These are phyloP conservation scores for Sphaerulina populicola DNA, from an alignment of 2,329 filamentous ascomycete species.

Conservation along the genomic window DNA sequence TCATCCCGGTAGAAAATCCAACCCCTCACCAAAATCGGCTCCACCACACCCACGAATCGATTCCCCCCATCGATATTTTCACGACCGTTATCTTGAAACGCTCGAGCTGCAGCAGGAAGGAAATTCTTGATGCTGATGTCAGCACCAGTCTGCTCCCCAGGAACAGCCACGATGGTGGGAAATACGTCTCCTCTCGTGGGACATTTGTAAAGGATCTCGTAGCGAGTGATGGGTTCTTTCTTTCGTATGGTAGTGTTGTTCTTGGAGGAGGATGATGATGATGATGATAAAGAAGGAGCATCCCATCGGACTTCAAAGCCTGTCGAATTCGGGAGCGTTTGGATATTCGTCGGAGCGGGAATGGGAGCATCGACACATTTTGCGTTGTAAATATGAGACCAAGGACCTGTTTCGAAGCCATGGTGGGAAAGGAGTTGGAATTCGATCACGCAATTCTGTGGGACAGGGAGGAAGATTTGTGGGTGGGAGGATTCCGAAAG, in stretches of 20 bases:
- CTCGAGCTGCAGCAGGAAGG: no score
- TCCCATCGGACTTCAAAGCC: slow-evolving; percentile 12
- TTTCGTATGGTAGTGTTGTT: neutral
- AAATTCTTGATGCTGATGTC: neutral
- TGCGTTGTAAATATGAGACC: slow-evolving; percentile 4
- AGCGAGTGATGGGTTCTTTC: neutral
- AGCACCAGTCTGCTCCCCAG: neutral
- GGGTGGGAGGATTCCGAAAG: slow-evolving; percentile 4
- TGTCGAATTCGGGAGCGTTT: slow-evolving; percentile 6
- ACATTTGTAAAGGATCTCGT: slow-evolving; percentile 9
- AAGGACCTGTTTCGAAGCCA: slow-evolving; percentile 12
- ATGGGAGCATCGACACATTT: neutral
- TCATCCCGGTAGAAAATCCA: no score
- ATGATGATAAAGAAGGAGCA: neutral
- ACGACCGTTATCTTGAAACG: no score
- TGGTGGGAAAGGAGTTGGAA: slow-evolving; percentile 12
- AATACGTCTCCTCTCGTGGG: slow-evolving; percentile 6
- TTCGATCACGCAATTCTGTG: no score
- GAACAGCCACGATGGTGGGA: slow-evolving; percentile 4
- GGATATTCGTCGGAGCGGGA: slow-evolving; percentile 3
- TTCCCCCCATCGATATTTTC: no score
- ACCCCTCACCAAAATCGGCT: no score
- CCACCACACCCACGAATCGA: no score
- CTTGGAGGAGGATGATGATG: neutral
- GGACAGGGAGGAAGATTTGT: no score